A percentile compares a stretch with the other conserved stretches of the same genome.
Evolutionary conservation across 495 filamentous ascomycete genomes (phyloP).

Genomic region (Aspergillus hancockii): DNA sequence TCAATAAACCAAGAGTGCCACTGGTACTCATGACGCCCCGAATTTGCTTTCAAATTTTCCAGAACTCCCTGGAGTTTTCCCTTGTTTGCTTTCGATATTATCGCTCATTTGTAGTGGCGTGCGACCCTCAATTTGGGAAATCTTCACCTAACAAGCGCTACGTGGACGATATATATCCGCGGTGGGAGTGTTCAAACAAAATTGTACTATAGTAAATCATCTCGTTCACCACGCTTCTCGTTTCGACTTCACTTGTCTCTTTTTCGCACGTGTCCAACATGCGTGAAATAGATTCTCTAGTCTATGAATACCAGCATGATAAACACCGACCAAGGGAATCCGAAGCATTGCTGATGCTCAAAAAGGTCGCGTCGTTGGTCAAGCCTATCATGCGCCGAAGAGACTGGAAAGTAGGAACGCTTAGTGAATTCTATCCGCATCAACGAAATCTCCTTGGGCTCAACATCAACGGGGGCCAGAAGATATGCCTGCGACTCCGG

Average conservation of each 20-base stretch:
- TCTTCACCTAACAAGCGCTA: not conserved
- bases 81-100: not conserved
- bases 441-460: conserved; percentile 77
- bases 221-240: not conserved
- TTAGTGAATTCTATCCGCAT: conserved; percentile 83
- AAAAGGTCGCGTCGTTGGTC: conserved; percentile 83
- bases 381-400: conserved; percentile 94
- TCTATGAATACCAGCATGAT: conserved; percentile 79
- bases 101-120: not conserved
- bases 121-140: not conserved
- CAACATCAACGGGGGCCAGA: conserved; percentile 73
- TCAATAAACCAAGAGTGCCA: conserved; percentile 4
- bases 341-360: conserved; percentile 80
- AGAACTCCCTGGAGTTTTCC: not conserved
- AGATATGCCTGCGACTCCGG: conserved; percentile 82
- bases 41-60: not conserved
- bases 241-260: not conserved
- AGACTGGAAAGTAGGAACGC: conserved; percentile 74
- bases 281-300: conserved; percentile 67
- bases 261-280: conserved; percentile 39
- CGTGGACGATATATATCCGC: not conserved
- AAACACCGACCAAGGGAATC: conserved; percentile 67
- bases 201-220: not conserved
- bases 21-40: not conserved
- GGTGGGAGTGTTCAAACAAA: no score